phyloP scores from a whole-genome alignment of 306 rosid genomes.

The Quillaja saponaria region DNA sequence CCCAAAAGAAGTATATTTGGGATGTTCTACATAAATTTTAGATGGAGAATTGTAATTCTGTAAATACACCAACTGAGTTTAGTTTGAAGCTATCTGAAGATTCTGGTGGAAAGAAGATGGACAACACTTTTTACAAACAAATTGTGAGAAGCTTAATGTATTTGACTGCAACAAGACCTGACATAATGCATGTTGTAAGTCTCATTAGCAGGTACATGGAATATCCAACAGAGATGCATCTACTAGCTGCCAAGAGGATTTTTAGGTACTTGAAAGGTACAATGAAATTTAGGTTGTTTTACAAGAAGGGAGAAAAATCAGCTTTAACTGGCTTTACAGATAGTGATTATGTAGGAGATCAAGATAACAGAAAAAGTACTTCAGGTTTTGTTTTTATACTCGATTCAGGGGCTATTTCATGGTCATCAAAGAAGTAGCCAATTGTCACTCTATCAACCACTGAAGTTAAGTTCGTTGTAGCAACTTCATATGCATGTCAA shows the following conservation, averaged over 20 bases:
- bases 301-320: conserved; percentile 9
- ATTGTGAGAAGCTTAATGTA: conserved; percentile 12
- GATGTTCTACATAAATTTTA: neutral
- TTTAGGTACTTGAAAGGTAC: neutral
- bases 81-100: neutral
- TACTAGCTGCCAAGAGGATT: neutral
- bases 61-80: too few species aligned
- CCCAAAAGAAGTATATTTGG: neutral
- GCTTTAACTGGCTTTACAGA: neutral
- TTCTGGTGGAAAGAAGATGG: neutral
- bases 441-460: neutral
- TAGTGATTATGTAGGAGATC: neutral
- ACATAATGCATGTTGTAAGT: conserved; percentile 7
- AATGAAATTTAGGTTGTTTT: neutral
- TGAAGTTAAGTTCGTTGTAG: neutral
- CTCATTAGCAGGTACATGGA: neutral
- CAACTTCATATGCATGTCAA: neutral
- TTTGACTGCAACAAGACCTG: conserved; percentile 3
- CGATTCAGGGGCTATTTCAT: conserved; percentile 3
- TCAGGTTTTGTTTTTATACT: conserved; percentile 7
- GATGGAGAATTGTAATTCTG: too few species aligned
- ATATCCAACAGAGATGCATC: neutral
- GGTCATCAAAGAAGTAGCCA: neutral
- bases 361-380: conserved; percentile 10
- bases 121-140: neutral